Evolutionary conservation across 2,329 filamentous ascomycete species (phyloP).

Genomic region (Thelonectria blattea): DNA sequence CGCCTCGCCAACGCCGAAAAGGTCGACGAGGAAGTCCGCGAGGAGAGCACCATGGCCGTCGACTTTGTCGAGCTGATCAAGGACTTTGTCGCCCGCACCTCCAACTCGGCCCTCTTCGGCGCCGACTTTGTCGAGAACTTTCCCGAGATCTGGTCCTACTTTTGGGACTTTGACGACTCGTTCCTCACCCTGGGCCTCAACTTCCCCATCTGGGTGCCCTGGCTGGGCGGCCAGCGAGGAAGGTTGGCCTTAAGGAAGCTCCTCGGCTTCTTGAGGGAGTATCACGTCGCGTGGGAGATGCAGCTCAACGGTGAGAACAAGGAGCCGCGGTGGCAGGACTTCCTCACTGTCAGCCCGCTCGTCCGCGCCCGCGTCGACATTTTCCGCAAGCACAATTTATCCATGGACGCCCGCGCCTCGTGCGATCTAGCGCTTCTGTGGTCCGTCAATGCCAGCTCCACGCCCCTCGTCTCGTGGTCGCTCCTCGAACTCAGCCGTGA

Average conservation of each 20-base stretch:
- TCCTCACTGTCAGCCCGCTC: constrained; percentile 45
- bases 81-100: constrained; percentile 45
- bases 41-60: constrained; percentile 40
- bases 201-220: constrained; percentile 43
- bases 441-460: constrained; percentile 48
- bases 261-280: constrained; percentile 41
- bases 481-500: constrained; percentile 50
- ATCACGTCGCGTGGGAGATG: constrained; percentile 45
- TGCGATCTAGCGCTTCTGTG: constrained; percentile 46
- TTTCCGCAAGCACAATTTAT: constrained; percentile 39
- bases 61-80: constrained; percentile 44
- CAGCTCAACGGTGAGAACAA: constrained; percentile 41
- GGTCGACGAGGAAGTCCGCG: constrained; percentile 34
- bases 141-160: constrained; percentile 44
- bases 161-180: constrained; percentile 47
- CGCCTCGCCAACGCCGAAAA: constrained; percentile 41
- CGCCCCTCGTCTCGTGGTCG: constrained; percentile 49
- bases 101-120: constrained; percentile 46
- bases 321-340: constrained; percentile 44
- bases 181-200: constrained; percentile 42
- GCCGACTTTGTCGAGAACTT: constrained; percentile 50
- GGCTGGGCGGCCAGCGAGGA: constrained; percentile 42
- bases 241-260: constrained; percentile 39
- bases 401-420: constrained; percentile 42
- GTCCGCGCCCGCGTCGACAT: constrained; percentile 41